Conservation (phyloP, 306 rosid genomes). For the Luffa acutangula region DNA sequence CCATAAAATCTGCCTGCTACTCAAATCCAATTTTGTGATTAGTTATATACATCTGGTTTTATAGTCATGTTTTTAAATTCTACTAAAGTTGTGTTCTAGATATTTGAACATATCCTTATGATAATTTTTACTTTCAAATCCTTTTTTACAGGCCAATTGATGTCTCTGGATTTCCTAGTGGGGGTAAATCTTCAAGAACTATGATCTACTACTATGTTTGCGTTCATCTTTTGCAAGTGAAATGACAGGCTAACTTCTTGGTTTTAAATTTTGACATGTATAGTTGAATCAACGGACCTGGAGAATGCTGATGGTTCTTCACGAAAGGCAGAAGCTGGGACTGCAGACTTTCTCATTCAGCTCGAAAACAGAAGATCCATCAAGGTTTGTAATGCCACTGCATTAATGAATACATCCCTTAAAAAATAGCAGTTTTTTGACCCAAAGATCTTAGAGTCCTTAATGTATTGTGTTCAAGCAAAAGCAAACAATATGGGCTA, state of each 20-base stretch:
- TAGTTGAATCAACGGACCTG: conserved; percentile 26
- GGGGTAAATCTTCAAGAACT: background rate
- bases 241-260: conserved; percentile 1
- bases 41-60: background rate
- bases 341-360: conserved; percentile 63
- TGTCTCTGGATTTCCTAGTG: background rate
- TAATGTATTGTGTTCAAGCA: background rate
- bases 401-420: background rate
- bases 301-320: conserved; percentile 27
- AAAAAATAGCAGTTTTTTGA: background rate
- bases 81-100: background rate
- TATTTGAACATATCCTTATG: background rate
- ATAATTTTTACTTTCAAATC: background rate
- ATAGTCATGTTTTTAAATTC: background rate
- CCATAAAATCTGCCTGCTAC: background rate
- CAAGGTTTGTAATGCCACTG: conserved; percentile 30
- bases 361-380: conserved; percentile 73
- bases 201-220: background rate
- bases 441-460: background rate
- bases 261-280: conserved; percentile 5
- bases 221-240: background rate
- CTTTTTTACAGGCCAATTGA: background rate
- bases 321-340: conserved; percentile 49
- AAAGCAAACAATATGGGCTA: background rate
- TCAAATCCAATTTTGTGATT: background rate